A percentile compares a stretch with the other conserved stretches of the same genome.
These are phyloP conservation scores for Curvularia spicifera DNA, from an alignment of 2,329 filamentous ascomycete genomes.

Conservation along the genomic window DNA sequence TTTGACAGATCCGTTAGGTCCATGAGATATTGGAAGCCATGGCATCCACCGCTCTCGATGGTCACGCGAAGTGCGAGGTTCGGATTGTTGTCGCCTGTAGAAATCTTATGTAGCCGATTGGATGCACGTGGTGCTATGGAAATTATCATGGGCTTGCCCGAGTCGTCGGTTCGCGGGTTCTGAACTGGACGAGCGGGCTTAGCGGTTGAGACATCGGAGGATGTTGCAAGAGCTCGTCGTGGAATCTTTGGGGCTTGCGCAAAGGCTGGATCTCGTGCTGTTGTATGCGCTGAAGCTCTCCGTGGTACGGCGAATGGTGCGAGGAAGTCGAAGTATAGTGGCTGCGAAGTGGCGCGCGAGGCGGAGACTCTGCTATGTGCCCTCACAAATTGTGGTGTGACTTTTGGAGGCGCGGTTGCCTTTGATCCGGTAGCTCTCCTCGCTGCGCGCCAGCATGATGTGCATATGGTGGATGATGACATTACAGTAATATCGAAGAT, in stretches of 20 bases:
- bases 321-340: constrained; percentile 44
- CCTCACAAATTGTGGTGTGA: constrained; percentile 16
- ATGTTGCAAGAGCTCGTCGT: constrained; percentile 45
- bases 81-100: constrained; percentile 65
- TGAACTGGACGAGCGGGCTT: constrained; percentile 50
- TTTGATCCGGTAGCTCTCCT: constrained; percentile 13
- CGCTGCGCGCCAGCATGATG: constrained; percentile 38
- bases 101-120: constrained; percentile 71
- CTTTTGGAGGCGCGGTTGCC: constrained; percentile 7
- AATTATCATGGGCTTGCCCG: constrained; percentile 82
- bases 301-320: constrained; percentile 27
- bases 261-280: background rate
- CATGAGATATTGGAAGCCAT: constrained; percentile 98
- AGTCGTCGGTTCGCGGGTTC: constrained; percentile 81
- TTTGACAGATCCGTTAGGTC: constrained; percentile 72
- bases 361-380: constrained; percentile 28
- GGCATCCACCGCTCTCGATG: constrained; percentile 92
- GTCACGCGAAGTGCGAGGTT: constrained; percentile 86
- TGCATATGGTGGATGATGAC: constrained; percentile 40
- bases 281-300: background rate
- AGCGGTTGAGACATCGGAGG: constrained; percentile 28
- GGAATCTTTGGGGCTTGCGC: constrained; percentile 41
- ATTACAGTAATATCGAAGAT: constrained; percentile 20
- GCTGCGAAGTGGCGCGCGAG: constrained; percentile 30
- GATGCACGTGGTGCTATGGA: constrained; percentile 81